Evolutionary conservation across 2,329 filamentous ascomycete species (phyloP).

Genomic region (Colletotrichum coccodes): DNA sequence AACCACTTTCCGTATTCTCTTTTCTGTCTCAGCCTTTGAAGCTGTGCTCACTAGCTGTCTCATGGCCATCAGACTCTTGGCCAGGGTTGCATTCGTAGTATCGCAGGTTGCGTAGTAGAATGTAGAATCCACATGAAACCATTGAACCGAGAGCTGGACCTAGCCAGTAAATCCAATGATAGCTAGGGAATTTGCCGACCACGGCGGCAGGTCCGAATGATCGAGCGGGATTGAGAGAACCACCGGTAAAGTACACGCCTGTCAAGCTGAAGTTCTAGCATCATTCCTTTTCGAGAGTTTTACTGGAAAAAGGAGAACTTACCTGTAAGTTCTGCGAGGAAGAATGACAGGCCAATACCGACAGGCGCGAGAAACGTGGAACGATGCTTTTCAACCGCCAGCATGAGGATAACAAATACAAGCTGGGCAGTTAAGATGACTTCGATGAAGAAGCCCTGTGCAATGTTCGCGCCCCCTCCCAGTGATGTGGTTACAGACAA

Average conservation of each 20-base stretch:
- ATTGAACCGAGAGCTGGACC: conserved; percentile 61
- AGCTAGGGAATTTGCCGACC: conserved; percentile 49
- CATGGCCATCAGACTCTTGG: conserved; percentile 50
- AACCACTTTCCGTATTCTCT: too few species aligned
- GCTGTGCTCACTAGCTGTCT: neutral
- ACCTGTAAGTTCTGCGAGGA: conserved; percentile 63
- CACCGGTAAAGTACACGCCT: conserved; percentile 58
- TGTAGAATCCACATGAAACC: conserved; percentile 61
- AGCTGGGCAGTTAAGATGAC: conserved; percentile 73
- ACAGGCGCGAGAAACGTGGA: conserved; percentile 77
- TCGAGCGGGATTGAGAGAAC: conserved; percentile 60
- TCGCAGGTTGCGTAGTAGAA: conserved; percentile 59
- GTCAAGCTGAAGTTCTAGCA: neutral
- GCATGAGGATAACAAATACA: conserved; percentile 73
- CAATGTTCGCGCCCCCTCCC: conserved; percentile 58
- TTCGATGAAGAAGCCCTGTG: conserved; percentile 73
- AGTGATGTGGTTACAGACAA: conserved; percentile 67
- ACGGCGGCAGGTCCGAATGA: conserved; percentile 61
- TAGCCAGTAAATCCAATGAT: conserved; percentile 67
- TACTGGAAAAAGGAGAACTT: neutral
- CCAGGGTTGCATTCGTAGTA: conserved; percentile 62
- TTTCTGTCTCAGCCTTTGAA: neutral
- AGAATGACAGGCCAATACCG: conserved; percentile 77
- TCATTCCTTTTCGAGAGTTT: too few species aligned
- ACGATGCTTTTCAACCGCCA: conserved; percentile 79